Evolutionary conservation across 2,329 filamentous ascomycete species (phyloP).

Genomic region (Colletotrichum orchidophilum): DNA sequence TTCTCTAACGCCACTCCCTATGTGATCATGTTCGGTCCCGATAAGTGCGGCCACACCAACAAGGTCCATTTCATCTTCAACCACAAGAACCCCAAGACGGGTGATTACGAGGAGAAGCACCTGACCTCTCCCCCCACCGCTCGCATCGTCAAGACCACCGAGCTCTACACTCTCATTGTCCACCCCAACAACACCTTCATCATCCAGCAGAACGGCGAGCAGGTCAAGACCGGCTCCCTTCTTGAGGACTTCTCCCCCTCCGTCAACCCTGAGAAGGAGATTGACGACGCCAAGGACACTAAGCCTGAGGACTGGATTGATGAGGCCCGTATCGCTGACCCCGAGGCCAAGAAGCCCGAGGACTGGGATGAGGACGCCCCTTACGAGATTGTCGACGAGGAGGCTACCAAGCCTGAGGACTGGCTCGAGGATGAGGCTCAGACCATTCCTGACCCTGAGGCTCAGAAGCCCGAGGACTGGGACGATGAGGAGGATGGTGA

Average conservation of each 20-base stretch:
- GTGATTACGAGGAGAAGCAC: conserved; percentile 99
- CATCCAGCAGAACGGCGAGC: conserved; percentile 91
- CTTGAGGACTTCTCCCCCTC: conserved; percentile 91
- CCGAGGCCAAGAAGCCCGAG: conserved; percentile 93
- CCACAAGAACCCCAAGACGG: conserved; percentile 99
- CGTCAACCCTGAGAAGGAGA: conserved; percentile 96
- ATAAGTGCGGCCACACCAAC: conserved; percentile 99
- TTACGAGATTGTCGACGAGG: conserved; percentile 94
- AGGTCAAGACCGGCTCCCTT: conserved; percentile 88
- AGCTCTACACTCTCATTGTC: conserved; percentile 96
- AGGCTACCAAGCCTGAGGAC: conserved; percentile 90
- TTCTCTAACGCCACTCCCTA: conserved; percentile 98
- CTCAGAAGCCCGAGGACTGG: conserved; percentile 98
- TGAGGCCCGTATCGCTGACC: conserved; percentile 88
- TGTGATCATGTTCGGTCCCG: conserved; percentile 99
- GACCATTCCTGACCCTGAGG: conserved; percentile 89
- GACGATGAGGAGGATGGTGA: conserved; percentile 99
- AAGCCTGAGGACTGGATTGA: conserved; percentile 99
- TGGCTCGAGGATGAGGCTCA: conserved; percentile 93
- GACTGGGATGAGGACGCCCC: conserved; percentile 99
- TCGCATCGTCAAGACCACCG: conserved; percentile 88
- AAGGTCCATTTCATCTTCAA: conserved; percentile 99
- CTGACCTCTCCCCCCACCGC: conserved; percentile 84
- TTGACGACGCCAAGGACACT: conserved; percentile 90
- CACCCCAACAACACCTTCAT: conserved; percentile 95